Conservation (phyloP, 2,329 filamentous ascomycete genomes). For the Beauveria pseudobassiana region DNA sequence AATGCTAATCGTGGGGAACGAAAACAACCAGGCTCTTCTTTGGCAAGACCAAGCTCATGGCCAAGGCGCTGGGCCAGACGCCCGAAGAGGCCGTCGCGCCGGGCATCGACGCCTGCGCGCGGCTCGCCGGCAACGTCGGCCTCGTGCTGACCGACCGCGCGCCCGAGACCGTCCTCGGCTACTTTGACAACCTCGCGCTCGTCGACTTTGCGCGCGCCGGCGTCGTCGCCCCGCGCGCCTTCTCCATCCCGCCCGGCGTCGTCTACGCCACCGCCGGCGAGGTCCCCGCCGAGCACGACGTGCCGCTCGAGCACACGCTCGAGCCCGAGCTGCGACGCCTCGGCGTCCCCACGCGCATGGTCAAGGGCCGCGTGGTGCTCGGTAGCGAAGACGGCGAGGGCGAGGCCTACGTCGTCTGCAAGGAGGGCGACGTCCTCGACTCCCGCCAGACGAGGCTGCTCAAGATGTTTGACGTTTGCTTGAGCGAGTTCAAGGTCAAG, state of each 20-base stretch:
- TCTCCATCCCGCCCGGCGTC: conserved; percentile 75
- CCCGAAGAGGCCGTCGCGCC: conserved; percentile 73
- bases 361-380: conserved; percentile 80
- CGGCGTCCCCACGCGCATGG: conserved; percentile 80
- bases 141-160: conserved; percentile 82
- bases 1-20: background rate
- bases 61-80: conserved; percentile 77
- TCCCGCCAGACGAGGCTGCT: conserved; percentile 86
- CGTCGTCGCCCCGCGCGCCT: conserved; percentile 62
- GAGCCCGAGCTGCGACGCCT: conserved; percentile 87
- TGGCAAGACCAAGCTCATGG: conserved; percentile 99
- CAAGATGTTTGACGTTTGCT: conserved; percentile 86
- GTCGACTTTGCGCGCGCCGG: conserved; percentile 91
- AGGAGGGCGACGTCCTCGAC: conserved; percentile 77
- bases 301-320: conserved; percentile 77
- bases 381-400: conserved; percentile 46
- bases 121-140: conserved; percentile 72
- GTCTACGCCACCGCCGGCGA: conserved; percentile 77
- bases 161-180: conserved; percentile 57
- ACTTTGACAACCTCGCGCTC: conserved; percentile 65
- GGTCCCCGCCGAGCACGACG: conserved; percentile 71
- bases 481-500: conserved; percentile 83
- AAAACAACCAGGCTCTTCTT: conserved; percentile 64
- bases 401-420: conserved; percentile 69
- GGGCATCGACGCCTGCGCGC: conserved; percentile 62